Percentiles rank a stretch among this genome's conserved stretches.
phyloP scores from a whole-genome alignment of 331 rosid genomes.

The Quercus tomentella region DNA sequence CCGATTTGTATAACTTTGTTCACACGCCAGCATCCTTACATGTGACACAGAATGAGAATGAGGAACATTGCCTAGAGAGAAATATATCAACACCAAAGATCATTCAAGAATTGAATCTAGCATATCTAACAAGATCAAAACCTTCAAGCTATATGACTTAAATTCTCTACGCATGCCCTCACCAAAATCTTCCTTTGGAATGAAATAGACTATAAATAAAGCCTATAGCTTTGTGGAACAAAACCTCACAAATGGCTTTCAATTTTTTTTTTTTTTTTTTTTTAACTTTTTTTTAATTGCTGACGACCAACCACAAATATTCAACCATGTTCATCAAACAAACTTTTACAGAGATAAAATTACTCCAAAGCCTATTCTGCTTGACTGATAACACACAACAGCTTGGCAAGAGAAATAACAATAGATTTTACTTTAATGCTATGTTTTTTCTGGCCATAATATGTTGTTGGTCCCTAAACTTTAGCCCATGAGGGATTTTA shows the following conservation, averaged over 20 bases:
- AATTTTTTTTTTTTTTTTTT: neutral
- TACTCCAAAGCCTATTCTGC: neutral
- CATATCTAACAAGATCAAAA: neutral
- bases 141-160: neutral
- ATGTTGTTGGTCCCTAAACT: too few relatives aligned
- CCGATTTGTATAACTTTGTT: neutral
- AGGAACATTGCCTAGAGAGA: neutral
- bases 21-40: neutral
- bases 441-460: too few relatives aligned
- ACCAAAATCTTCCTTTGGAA: neutral
- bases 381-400: neutral
- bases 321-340: too few relatives aligned
- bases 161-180: neutral
- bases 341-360: neutral
- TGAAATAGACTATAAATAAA: neutral
- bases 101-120: neutral
- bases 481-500: too few relatives aligned
- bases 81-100: neutral
- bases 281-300: too few relatives aligned
- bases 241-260: neutral
- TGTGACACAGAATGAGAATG: neutral
- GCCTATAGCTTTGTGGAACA: neutral
- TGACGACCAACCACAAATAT: neutral
- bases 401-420: neutral
- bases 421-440: too few relatives aligned